Percentiles rank a stretch among this genome's conserved stretches.
These are phyloP conservation scores for Leccinum boreale DNA, from an alignment of 768 basidiomycete genomes.

Conservation along the genomic window DNA sequence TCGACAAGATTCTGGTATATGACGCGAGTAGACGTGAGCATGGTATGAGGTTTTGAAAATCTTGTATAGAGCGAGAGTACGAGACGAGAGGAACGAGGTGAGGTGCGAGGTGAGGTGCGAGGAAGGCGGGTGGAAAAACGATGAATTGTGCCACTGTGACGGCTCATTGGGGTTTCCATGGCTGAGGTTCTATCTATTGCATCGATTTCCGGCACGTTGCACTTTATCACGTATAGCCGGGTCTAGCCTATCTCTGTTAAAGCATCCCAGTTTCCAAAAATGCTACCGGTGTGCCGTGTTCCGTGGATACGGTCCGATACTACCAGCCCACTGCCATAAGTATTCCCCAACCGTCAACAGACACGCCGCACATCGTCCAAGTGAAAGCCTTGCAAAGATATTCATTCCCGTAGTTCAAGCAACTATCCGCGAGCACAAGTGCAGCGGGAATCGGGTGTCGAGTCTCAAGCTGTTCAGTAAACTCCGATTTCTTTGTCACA, in stretches of 20 bases:
- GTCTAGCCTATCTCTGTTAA: not conserved
- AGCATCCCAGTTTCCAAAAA: not conserved
- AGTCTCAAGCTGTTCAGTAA: not conserved
- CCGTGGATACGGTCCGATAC: not conserved
- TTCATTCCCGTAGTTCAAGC: not conserved
- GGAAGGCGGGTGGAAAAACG: slow-evolving; percentile 5
- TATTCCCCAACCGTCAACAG: not conserved
- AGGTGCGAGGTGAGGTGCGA: not conserved
- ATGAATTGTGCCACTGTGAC: not conserved
- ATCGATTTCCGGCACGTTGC: not conserved
- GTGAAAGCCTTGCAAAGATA: no score
- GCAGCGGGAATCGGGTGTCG: no score
- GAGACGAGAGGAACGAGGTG: not conserved
- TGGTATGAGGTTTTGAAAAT: not conserved
- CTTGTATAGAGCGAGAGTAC: not conserved
- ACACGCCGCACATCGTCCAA: not conserved
- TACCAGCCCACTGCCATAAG: not conserved
- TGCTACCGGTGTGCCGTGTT: not conserved
- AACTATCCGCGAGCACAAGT: not conserved
- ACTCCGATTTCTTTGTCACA: not conserved
- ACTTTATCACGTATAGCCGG: not conserved
- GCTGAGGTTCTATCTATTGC: not conserved
- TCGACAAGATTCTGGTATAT: slow-evolving; percentile 29
- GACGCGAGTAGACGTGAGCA: not conserved
- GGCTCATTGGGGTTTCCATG: not conserved